Conservation (phyloP, 2,329 filamentous ascomycete species). For the Colletotrichum limetticola region DNA sequence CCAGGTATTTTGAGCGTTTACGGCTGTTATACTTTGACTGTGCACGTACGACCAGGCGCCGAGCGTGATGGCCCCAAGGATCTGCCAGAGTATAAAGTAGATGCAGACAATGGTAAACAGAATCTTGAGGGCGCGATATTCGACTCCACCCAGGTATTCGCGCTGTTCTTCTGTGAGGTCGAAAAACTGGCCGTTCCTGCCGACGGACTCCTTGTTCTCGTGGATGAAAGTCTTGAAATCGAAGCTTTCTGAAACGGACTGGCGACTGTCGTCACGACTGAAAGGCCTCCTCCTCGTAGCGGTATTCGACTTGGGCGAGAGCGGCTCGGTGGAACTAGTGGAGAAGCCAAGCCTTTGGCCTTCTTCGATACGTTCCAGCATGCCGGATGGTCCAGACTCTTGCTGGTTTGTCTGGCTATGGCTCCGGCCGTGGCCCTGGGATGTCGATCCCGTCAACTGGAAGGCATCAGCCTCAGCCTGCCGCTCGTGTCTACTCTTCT, state of each 20-base stretch:
- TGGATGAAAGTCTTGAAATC: constrained; percentile 19
- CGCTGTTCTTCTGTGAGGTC: constrained; percentile 50
- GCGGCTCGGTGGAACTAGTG: constrained; percentile 1
- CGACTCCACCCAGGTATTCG: constrained; percentile 69
- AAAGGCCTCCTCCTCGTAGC: constrained; percentile 32
- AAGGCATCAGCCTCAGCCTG: constrained; percentile 25
- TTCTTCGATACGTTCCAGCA: constrained; percentile 15
- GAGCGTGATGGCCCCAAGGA: constrained; percentile 66
- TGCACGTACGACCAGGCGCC: constrained; percentile 69
- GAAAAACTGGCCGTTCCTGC: constrained; percentile 66
- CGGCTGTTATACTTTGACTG: constrained; percentile 56
- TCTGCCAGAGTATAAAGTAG: constrained; percentile 70
- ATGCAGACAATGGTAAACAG: constrained; percentile 68
- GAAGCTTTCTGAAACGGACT: constrained; percentile 48
- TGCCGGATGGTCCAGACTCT: background rate
- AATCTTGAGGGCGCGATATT: constrained; percentile 72
- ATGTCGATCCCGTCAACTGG: background rate
- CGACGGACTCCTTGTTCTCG: constrained; percentile 50
- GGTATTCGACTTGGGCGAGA: constrained; percentile 13
- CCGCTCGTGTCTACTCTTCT: constrained; percentile 19
- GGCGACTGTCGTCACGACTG: constrained; percentile 44
- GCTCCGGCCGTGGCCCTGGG: constrained; percentile 1
- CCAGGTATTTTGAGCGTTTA: constrained; percentile 72
- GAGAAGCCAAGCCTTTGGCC: constrained; percentile 11
- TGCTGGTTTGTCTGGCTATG: constrained; percentile 12